Evolutionary conservation across 352 stramenopile species (phyloP), one percentile per base, ranked within the genome.

Genomic region (Globisporangium middletonii): DNA sequence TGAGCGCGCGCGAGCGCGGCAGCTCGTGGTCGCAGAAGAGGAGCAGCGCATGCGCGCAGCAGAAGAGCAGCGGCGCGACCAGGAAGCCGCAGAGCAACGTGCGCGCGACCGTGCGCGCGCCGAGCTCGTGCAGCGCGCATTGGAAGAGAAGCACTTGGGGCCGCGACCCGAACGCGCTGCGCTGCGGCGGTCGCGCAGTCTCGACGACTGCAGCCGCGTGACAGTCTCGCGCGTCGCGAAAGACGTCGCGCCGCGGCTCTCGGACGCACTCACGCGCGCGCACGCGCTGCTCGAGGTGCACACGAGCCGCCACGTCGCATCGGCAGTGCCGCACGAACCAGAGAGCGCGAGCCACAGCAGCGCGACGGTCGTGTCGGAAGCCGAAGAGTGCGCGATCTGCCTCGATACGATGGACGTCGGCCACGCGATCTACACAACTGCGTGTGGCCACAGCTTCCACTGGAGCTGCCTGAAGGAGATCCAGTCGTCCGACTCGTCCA

Each of bases 391-490:
- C 46, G 84, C 84, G n/a, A 89, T 94, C 56, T 94, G 84, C 47
- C 63, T 94, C 4, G 84, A 94, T 4, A 77, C 73, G 1, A 90
- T 94, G 78, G 78, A 89, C 45, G 75, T 86, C 11, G 84, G 84
- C 43, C 60, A 92, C 37, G 84, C 84, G 13, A 91, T 94, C 59
- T 91, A 85, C 56, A 94, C 84, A 42, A 94, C 84, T 7, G 76
- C 77, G 18, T 94, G 84, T 57, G 82, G 82, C 47, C 84, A 94
- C 62, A 90, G 77, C 58, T 94, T 94, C 71, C 84, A 94, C 57
- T 94, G 81, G 82, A 77, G 73, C 28, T 94, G 84, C 56, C 64
- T 94, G 1, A 91, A 94, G 55, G 82, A 89, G 18, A 94, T 92
- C 45, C 81, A 92, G 62, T 72, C 68, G 18, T 92, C 82, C 26